Conservation (phyloP, 306 rosid species). For the Quercus gilva region DNA sequence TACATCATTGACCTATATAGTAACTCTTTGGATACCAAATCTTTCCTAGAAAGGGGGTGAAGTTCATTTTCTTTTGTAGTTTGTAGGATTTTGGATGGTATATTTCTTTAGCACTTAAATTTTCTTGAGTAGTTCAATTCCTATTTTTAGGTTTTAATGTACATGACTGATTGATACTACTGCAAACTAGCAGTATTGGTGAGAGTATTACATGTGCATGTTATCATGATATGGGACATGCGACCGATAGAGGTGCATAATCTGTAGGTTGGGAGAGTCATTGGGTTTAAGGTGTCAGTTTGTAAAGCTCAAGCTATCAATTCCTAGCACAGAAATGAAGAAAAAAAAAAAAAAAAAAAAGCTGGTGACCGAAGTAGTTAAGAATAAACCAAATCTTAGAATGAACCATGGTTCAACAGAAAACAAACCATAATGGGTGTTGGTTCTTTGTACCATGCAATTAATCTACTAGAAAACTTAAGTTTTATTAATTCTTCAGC, state of each 20-base stretch:
- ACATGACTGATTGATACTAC: background rate
- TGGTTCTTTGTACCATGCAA: background rate
- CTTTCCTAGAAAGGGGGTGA: constrained; percentile 3
- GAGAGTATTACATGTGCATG: background rate
- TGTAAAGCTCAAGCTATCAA: background rate
- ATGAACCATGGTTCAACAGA: no score
- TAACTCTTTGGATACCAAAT: background rate
- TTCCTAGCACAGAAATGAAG: background rate
- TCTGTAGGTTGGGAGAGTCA: background rate
- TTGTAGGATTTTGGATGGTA: background rate
- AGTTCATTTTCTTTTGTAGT: background rate
- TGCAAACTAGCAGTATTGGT: background rate
- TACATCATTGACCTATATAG: constrained; percentile 16
- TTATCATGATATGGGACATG: background rate
- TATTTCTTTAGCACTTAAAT: background rate
- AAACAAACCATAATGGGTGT: background rate
- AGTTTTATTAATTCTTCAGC: background rate
- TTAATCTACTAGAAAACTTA: background rate
- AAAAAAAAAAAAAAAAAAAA: background rate
- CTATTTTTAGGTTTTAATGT: background rate
- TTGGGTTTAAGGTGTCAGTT: background rate
- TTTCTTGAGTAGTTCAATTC: background rate
- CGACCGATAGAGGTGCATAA: background rate
- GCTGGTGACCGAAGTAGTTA: no score
- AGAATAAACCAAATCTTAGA: no score